Evolutionary conservation across 768 basidiomycete genomes (phyloP).

Genomic region (Calocybe gangraenosa): DNA sequence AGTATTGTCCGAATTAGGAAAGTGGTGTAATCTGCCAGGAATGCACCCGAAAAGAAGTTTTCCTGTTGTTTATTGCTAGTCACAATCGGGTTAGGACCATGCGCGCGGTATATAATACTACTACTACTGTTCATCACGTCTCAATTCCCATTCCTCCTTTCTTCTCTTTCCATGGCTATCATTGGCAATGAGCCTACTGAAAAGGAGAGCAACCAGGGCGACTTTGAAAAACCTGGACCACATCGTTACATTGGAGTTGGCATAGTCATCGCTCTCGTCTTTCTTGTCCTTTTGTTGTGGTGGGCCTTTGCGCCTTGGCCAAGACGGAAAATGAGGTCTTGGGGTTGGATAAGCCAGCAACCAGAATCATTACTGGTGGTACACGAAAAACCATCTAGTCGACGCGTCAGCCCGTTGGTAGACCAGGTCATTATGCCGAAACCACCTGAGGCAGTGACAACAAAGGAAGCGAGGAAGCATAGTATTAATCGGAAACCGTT

Average conservation of each 20-base stretch:
- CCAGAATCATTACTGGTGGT: slow-evolving; percentile 8
- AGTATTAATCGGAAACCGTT: slow-evolving; percentile 8
- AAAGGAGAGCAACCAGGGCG: slow-evolving; percentile 15
- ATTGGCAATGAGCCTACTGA: slow-evolving; percentile 20
- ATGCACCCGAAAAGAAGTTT: slow-evolving; percentile 30
- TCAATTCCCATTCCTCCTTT: slow-evolving; percentile 5
- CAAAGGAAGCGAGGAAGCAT: slow-evolving; percentile 1
- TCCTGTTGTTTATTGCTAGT: slow-evolving; percentile 21
- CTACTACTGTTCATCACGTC: slow-evolving; percentile 21
- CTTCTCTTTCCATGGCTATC: slow-evolving; percentile 21
- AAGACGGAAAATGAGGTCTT: slow-evolving; percentile 18
- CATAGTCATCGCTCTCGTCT: slow-evolving; percentile 31
- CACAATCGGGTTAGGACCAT: slow-evolving; percentile 24
- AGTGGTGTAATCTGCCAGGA: slow-evolving; percentile 20
- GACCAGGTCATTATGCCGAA: slow-evolving; percentile 14
- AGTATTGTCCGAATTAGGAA: slow-evolving; percentile 6
- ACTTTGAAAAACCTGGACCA: slow-evolving; percentile 27
- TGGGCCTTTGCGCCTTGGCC: slow-evolving; percentile 31
- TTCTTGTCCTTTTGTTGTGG: slow-evolving; percentile 35
- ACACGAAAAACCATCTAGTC: background rate
- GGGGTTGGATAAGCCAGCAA: slow-evolving; percentile 8
- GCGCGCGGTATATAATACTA: slow-evolving; percentile 2
- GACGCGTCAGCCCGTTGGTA: slow-evolving; percentile 3
- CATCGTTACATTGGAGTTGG: slow-evolving; percentile 43
- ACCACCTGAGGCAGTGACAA: slow-evolving; percentile 8